A percentile compares a stretch with the other conserved stretches of the same genome.
Evolutionary conservation across 1,284 basidiomycete species (phyloP).

Genomic region (Hymenochaete sp.): DNA sequence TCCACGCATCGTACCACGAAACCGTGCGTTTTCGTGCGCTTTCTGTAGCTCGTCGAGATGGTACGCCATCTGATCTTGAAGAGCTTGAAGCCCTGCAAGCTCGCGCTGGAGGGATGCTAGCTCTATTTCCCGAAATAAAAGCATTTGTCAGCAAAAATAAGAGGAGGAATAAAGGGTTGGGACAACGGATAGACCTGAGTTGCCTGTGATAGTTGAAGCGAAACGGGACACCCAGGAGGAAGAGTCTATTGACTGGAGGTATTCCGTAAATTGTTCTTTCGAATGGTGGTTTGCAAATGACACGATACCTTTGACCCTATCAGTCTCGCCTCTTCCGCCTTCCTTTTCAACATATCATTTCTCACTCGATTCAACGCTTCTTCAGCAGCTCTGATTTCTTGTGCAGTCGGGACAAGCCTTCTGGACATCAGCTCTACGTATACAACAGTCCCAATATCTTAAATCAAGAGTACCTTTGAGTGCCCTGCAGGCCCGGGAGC

Average conservation of each 20-base stretch:
- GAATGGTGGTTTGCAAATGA: not conserved
- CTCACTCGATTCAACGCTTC: constrained; percentile 13
- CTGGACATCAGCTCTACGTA: constrained; percentile 18
- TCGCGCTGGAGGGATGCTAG: constrained; percentile 37
- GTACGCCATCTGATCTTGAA: constrained; percentile 60
- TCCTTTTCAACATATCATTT: constrained; percentile 10
- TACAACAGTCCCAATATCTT: not conserved
- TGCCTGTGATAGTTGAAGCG: constrained; percentile 18
- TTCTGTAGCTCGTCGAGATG: constrained; percentile 45
- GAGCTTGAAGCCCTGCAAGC: constrained; percentile 51
- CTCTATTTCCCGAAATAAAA: constrained; percentile 24
- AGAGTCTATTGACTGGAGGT: constrained; percentile 14
- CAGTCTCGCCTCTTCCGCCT: constrained; percentile 4
- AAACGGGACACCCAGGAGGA: constrained; percentile 21
- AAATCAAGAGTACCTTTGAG: not conserved
- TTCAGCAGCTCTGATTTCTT: constrained; percentile 9
- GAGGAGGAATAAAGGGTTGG: not conserved
- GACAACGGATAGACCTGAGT: constrained; percentile 16
- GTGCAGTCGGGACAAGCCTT: constrained; percentile 18
- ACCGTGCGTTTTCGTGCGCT: constrained; percentile 40
- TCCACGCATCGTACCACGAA: constrained; percentile 48
- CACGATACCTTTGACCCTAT: constrained; percentile 1
- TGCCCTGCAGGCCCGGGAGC: too few relatives aligned
- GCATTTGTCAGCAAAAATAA: not conserved
- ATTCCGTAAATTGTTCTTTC: not conserved